phyloP scores from a whole-genome alignment of 192 early-diverging fungal species.

The Coemansia sp. region DNA sequence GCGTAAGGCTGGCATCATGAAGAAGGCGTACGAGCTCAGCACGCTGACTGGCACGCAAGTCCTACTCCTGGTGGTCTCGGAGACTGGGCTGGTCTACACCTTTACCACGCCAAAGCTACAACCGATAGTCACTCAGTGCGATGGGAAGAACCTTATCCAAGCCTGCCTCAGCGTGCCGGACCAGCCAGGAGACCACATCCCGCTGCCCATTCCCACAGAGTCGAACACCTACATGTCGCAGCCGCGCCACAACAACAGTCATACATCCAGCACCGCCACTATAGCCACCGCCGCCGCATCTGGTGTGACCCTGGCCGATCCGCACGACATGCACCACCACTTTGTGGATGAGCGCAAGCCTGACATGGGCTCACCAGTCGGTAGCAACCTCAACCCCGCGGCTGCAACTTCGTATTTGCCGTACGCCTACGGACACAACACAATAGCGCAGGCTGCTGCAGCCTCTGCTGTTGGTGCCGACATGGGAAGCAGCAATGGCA shows the following conservation, averaged over 20 bases:
- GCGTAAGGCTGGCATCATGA: conserved; percentile 97
- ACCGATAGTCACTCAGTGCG: conserved; percentile 86
- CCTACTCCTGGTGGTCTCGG: conserved; percentile 87
- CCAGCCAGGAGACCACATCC: conserved; percentile 45
- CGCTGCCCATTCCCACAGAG: conserved; percentile 49
- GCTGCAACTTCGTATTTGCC: conserved; percentile 29
- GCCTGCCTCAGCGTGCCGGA: conserved; percentile 90
- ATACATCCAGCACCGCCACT: conserved; percentile 10
- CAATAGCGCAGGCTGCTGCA: conserved; percentile 46
- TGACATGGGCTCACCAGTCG: conserved; percentile 17
- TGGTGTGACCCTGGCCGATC: conserved; percentile 5
- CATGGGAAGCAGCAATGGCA: conserved; percentile 11
- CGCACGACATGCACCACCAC: conserved; percentile 24
- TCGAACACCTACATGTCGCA: conserved; percentile 57
- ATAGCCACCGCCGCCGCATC: conserved; percentile 27
- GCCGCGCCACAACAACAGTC: conserved; percentile 30
- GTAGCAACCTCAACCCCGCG: conserved; percentile 14
- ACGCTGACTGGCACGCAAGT: conserved; percentile 95
- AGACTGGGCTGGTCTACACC: conserved; percentile 94
- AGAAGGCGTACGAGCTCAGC: conserved; percentile 94
- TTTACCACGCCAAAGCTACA: conserved; percentile 94
- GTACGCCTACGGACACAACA: conserved; percentile 42
- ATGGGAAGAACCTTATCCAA: conserved; percentile 93
- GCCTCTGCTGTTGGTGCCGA: conserved; percentile 25
- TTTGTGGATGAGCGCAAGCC: conserved; percentile 41